Evolutionary conservation across 176 grass and related monocot genomes (phyloP).

Genomic region (Dactylis glomerata): DNA sequence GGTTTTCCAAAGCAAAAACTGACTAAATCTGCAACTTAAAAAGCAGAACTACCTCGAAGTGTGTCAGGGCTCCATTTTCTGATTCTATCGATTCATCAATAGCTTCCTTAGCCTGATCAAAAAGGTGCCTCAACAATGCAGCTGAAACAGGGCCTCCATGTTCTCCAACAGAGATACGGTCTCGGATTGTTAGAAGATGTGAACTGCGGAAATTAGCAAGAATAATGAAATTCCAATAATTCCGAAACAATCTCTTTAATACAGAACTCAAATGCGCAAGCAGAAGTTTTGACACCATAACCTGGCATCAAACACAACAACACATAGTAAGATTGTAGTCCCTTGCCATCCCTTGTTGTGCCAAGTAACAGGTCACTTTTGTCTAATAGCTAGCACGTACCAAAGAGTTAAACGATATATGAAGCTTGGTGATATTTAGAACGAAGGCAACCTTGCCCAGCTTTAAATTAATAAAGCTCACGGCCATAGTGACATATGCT

Average conservation of each 20-base stretch:
- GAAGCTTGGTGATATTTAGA: background rate
- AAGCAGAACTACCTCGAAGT: slow-evolving; percentile 76
- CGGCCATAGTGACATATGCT: no score
- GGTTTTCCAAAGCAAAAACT: background rate
- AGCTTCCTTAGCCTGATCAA: slow-evolving; percentile 47
- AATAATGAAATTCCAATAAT: background rate
- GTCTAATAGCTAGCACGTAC: background rate
- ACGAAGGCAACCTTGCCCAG: no score
- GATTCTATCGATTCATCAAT: slow-evolving; percentile 67
- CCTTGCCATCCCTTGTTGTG: background rate
- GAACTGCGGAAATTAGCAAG: slow-evolving; percentile 49
- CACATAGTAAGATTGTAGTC: background rate
- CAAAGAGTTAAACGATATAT: background rate
- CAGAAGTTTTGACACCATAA: background rate
- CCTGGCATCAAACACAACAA: background rate
- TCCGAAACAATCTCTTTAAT: no score
- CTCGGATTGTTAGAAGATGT: slow-evolving; percentile 75
- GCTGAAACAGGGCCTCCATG: slow-evolving; percentile 67
- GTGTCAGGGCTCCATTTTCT: slow-evolving; percentile 76
- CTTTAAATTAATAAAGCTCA: no score
- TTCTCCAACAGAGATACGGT: slow-evolving; percentile 75
- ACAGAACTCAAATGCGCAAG: background rate
- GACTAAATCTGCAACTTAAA: background rate
- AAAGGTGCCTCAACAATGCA: slow-evolving; percentile 48
- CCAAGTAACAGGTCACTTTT: background rate